Conservation (phyloP, 345 rosid genomes). For the Hibiscus tridactylites region DNA sequence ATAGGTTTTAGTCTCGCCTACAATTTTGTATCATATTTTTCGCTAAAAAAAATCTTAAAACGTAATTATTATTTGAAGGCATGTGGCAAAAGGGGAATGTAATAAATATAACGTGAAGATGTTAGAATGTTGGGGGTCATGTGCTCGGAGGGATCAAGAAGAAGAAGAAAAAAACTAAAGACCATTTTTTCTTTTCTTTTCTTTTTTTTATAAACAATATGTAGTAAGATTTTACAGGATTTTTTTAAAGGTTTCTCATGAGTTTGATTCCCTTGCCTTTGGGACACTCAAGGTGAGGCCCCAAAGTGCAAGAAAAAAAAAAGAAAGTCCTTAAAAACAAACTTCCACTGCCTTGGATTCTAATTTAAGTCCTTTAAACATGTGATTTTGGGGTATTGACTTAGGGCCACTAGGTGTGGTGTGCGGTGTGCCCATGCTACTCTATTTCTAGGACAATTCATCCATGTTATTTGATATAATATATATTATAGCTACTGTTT, state of each 20-base stretch:
- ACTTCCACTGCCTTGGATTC: slow-evolving; percentile 24
- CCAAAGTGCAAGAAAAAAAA: too few relatives aligned
- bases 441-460: not conserved
- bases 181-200: not conserved
- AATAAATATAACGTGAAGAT: not conserved
- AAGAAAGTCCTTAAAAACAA: too few relatives aligned
- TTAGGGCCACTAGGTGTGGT: not conserved
- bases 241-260: slow-evolving; percentile 21
- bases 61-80: not conserved
- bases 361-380: slow-evolving; percentile 10
- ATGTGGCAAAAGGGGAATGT: slow-evolving; percentile 21
- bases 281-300: slow-evolving; percentile 26
- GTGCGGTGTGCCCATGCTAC: slow-evolving; percentile 2
- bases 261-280: slow-evolving; percentile 31
- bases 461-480: not conserved
- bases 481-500: not conserved
- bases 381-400: slow-evolving; percentile 24
- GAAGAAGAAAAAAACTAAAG: not conserved
- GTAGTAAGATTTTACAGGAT: slow-evolving; percentile 11
- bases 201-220: not conserved
- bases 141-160: slow-evolving; percentile 22
- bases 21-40: too few relatives aligned
- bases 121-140: slow-evolving; percentile 28
- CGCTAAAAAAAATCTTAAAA: too few relatives aligned
- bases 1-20: too few relatives aligned